Percentiles rank a stretch among this genome's conserved stretches.
Evolutionary conservation across 352 stramenopile genomes (phyloP).

Genomic region (Globisporangium takayamanum): DNA sequence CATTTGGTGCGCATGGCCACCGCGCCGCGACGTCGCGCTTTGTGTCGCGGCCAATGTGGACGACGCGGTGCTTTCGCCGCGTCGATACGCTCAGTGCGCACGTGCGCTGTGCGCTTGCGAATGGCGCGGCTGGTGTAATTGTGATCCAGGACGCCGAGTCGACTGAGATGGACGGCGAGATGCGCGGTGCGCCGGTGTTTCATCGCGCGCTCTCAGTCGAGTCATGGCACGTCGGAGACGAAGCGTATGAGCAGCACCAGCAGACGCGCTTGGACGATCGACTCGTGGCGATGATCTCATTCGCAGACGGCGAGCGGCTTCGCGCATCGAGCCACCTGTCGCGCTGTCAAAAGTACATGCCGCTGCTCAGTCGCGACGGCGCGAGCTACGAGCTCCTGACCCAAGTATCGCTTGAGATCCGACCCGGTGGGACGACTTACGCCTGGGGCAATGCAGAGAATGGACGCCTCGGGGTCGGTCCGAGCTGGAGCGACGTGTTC

Average conservation of each 20-base stretch:
- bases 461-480: conserved; percentile 45
- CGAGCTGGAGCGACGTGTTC: conserved; percentile 18
- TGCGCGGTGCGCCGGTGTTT: conserved; percentile 1
- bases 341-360: conserved; percentile 18
- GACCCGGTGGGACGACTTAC: conserved; percentile 45
- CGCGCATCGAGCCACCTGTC: conserved; percentile 21
- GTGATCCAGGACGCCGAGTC: conserved; percentile 32
- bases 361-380: conserved; percentile 19
- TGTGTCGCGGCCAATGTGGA: conserved; percentile 20
- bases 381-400: conserved; percentile 35
- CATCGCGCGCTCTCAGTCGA: conserved; percentile 4
- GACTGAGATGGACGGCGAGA: conserved; percentile 16
- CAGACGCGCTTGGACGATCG: conserved; percentile 4
- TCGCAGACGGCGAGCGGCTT: conserved; percentile 17
- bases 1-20: not conserved
- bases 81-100: conserved; percentile 30
- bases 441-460: conserved; percentile 60
- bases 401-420: conserved; percentile 40
- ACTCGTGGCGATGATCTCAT: conserved; percentile 33
- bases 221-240: not conserved
- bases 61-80: conserved; percentile 44
- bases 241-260: conserved; percentile 2
- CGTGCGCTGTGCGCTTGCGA: conserved; percentile 33
- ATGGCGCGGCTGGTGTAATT: conserved; percentile 43
- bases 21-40: conserved; percentile 1